Percentiles rank a stretch among this genome's conserved stretches.
Conservation (phyloP, 805 yeast species). For the Kazachstania bromeliacearum region DNA sequence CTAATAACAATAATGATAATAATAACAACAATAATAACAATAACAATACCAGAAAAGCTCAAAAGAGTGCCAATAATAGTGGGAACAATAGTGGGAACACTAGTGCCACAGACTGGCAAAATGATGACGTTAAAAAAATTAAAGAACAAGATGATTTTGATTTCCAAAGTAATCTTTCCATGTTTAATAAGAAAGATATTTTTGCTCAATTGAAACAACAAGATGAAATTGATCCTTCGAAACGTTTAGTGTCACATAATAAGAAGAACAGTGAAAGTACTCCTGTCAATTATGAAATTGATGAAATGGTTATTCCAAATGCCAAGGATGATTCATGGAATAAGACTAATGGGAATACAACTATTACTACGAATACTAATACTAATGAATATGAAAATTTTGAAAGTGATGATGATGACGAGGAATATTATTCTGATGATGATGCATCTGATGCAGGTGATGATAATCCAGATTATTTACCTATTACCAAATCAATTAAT, state of each 20-base stretch:
- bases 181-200: constrained; percentile 72
- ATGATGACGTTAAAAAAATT: constrained; percentile 40
- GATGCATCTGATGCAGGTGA: constrained; percentile 16
- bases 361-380: neutral
- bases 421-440: constrained; percentile 12
- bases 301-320: constrained; percentile 63
- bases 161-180: constrained; percentile 68
- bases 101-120: constrained; percentile 35
- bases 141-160: constrained; percentile 62
- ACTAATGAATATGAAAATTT: constrained; percentile 1
- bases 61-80: constrained; percentile 2
- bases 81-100: constrained; percentile 29
- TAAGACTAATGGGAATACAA: constrained; percentile 12
- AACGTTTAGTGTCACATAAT: constrained; percentile 70
- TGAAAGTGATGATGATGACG: constrained; percentile 5
- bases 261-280: constrained; percentile 26
- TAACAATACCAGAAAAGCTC: neutral
- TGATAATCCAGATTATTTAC: constrained; percentile 17
- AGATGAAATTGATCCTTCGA: constrained; percentile 51
- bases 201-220: constrained; percentile 63
- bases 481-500: constrained; percentile 30
- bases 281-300: constrained; percentile 45
- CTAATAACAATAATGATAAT: constrained; percentile 9
- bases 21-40: constrained; percentile 3
- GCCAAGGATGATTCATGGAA: constrained; percentile 48